A percentile compares a stretch with the other conserved stretches of the same genome.
Evolutionary conservation across 2,329 filamentous ascomycete species (phyloP).

Genomic region (Colletotrichum sp.): DNA sequence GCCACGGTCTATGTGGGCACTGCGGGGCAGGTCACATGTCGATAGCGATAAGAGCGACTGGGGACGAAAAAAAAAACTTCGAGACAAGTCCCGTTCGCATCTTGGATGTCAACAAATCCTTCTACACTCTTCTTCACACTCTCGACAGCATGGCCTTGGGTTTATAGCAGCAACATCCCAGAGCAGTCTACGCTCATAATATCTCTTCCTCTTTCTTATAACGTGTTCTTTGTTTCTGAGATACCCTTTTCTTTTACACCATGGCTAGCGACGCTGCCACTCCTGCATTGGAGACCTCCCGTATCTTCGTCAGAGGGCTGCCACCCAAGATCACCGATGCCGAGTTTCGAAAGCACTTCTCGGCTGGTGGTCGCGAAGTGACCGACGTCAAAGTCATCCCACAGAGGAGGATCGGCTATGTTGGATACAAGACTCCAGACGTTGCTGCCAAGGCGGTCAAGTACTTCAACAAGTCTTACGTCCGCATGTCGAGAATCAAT

Average conservation of each 20-base stretch:
- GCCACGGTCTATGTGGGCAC: background rate
- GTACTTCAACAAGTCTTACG: slow-evolving; percentile 95
- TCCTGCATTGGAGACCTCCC: slow-evolving; percentile 63
- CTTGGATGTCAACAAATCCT: background rate
- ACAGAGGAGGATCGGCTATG: slow-evolving; percentile 90
- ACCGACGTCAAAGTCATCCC: slow-evolving; percentile 94
- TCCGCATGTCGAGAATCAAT: slow-evolving; percentile 92
- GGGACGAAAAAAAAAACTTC: slow-evolving; percentile 19
- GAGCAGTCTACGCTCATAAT: slow-evolving; percentile 10
- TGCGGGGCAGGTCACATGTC: slow-evolving; percentile 19
- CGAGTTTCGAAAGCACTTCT: slow-evolving; percentile 89
- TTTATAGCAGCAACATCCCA: slow-evolving; percentile 5
- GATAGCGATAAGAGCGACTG: slow-evolving; percentile 21
- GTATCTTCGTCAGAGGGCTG: slow-evolving; percentile 80
- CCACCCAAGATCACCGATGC: slow-evolving; percentile 85
- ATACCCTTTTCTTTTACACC: slow-evolving; percentile 25
- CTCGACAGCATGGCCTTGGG: slow-evolving; percentile 10
- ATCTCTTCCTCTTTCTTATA: background rate
- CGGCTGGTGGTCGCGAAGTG: slow-evolving; percentile 71
- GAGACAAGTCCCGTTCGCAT: slow-evolving; percentile 38
- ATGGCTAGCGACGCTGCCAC: slow-evolving; percentile 17
- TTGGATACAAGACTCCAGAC: slow-evolving; percentile 86
- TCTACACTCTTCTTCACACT: slow-evolving; percentile 21
- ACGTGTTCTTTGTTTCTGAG: slow-evolving; percentile 9
- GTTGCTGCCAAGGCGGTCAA: slow-evolving; percentile 84